Percentiles rank a stretch among this genome's conserved stretches.
Evolutionary conservation across 1,284 basidiomycete genomes (phyloP).

Genomic region (Tilletia indica): DNA sequence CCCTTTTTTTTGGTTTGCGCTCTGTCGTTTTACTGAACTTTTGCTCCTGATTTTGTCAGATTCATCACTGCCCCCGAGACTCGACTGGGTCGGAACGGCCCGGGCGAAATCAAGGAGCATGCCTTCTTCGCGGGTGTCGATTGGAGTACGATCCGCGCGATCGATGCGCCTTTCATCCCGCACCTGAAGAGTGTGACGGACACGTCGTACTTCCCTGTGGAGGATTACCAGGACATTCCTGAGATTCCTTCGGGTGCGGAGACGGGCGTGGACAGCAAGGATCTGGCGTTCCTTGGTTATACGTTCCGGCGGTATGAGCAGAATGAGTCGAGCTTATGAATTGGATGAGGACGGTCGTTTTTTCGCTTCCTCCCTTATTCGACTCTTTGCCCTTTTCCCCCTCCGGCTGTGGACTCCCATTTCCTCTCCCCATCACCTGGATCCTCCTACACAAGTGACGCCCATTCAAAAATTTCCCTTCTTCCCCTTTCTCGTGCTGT

Average conservation of each 20-base stretch:
- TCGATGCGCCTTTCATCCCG: slow-evolving; percentile 93
- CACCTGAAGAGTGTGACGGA: slow-evolving; percentile 80
- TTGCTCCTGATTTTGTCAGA: slow-evolving; percentile 35
- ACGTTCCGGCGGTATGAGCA: slow-evolving; percentile 53
- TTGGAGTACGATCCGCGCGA: slow-evolving; percentile 84
- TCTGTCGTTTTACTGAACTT: not conserved
- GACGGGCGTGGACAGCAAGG: slow-evolving; percentile 46
- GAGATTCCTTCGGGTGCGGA: slow-evolving; percentile 59
- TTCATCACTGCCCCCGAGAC: slow-evolving; percentile 81
- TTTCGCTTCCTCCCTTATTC: not conserved
- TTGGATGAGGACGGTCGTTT: not conserved
- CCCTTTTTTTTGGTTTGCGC: not conserved
- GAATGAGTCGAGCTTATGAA: slow-evolving; percentile 33
- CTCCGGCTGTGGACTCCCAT: not conserved
- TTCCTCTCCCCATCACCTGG: no score
- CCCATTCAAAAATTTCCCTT: no score
- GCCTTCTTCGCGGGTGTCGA: slow-evolving; percentile 95
- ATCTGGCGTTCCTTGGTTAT: slow-evolving; percentile 53
- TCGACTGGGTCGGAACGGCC: slow-evolving; percentile 65
- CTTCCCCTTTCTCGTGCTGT: no score
- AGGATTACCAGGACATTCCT: slow-evolving; percentile 81
- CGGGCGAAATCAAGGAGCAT: slow-evolving; percentile 87
- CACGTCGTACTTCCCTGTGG: slow-evolving; percentile 94
- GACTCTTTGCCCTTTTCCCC: no score
- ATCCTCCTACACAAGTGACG: no score